These are phyloP conservation scores for Iris macrosiphon DNA, from an alignment of 106 monocot species.

Conservation along the genomic window DNA sequence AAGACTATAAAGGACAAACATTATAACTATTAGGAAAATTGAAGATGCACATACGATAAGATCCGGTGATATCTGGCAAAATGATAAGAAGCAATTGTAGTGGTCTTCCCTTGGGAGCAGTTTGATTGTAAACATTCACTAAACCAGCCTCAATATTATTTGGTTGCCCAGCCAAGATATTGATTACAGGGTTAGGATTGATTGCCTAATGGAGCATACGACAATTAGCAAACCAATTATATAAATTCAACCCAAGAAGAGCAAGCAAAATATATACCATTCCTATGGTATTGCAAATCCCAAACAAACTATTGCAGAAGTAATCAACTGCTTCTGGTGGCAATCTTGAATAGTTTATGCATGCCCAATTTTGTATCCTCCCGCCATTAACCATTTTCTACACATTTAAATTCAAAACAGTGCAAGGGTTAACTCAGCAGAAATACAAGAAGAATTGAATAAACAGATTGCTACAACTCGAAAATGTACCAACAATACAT, in stretches of 20 bases:
- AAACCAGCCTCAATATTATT: slow-evolving; percentile 12
- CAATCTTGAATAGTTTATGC: slow-evolving; percentile 41
- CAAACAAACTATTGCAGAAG: slow-evolving; percentile 33
- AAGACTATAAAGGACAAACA: not conserved
- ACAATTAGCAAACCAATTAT: not conserved
- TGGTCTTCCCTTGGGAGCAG: slow-evolving; percentile 1
- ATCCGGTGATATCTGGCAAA: slow-evolving; percentile 52
- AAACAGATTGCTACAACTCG: not conserved
- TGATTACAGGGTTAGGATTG: slow-evolving; percentile 17
- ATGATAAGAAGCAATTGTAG: slow-evolving; percentile 65
- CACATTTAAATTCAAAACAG: not conserved
- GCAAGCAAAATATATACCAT: slow-evolving; percentile 33
- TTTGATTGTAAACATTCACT: not conserved
- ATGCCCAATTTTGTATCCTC: slow-evolving; percentile 35
- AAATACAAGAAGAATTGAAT: not conserved
- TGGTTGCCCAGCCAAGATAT: not conserved
- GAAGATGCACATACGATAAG: slow-evolving; percentile 39
- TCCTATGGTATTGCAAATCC: slow-evolving; percentile 42
- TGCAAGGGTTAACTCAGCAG: too few species aligned
- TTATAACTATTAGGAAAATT: not conserved
- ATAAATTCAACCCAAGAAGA: not conserved
- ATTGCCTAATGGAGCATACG: slow-evolving; percentile 1
- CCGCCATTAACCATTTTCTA: slow-evolving; percentile 43
- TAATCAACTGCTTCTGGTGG: not conserved
- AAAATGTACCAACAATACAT: not conserved